phyloP scores from a whole-genome alignment of 495 filamentous ascomycete species.

The Viridothelium virens region DNA sequence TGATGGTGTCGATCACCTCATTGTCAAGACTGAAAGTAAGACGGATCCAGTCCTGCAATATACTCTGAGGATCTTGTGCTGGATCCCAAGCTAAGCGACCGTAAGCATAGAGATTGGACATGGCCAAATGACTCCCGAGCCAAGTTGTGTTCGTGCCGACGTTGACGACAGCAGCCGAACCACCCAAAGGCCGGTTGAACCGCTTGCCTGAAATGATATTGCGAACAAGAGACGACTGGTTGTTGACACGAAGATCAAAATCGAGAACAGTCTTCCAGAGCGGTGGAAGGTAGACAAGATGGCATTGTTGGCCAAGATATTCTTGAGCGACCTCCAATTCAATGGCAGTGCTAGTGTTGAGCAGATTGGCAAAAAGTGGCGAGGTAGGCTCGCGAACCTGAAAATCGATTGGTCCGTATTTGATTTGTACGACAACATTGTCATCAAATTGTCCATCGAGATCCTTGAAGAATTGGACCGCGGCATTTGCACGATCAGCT shows the following conservation, averaged over 20 bases:
- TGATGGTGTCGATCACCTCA: conserved; percentile 50
- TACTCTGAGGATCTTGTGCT: conserved; percentile 35
- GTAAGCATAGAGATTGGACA: conserved; percentile 68
- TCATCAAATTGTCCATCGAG: conserved; percentile 60
- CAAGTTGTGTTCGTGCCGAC: conserved; percentile 60
- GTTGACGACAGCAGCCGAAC: conserved; percentile 61
- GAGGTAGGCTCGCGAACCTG: conserved; percentile 63
- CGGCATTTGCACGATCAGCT: conserved; percentile 60
- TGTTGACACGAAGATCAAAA: conserved; percentile 57
- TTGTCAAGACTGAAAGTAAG: conserved; percentile 54
- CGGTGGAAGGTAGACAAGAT: conserved; percentile 58
- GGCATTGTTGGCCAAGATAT: conserved; percentile 64
- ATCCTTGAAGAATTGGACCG: conserved; percentile 57
- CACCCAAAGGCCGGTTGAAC: conserved; percentile 51
- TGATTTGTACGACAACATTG: conserved; percentile 66
- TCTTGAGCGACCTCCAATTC: conserved; percentile 63
- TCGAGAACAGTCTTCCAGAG: conserved; percentile 61
- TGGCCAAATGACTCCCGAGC: conserved; percentile 59
- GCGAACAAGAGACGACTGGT: conserved; percentile 44
- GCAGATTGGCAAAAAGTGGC: conserved; percentile 60
- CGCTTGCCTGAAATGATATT: conserved; percentile 53
- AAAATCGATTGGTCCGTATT: conserved; percentile 70
- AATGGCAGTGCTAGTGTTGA: conserved; percentile 51
- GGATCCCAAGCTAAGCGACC: conserved; percentile 60
- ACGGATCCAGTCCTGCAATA: conserved; percentile 58